Percentiles rank a stretch among this genome's conserved stretches.
phyloP scores from a whole-genome alignment of 495 filamentous ascomycete genomes.

The Penicilliopsis zonata region DNA sequence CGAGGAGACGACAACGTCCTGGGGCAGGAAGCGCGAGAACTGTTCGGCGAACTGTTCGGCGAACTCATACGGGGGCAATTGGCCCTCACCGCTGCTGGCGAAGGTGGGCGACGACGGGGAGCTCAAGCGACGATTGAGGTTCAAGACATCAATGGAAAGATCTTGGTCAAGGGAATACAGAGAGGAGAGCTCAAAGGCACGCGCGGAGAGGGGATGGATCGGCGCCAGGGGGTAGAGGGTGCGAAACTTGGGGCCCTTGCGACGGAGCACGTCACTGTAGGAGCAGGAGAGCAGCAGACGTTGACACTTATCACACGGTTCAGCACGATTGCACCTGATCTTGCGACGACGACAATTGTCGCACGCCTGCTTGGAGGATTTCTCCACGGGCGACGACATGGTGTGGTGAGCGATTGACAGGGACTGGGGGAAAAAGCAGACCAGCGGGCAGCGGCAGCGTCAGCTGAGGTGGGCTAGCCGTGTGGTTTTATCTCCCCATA shows the following conservation, averaged over 20 bases:
- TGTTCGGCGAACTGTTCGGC: constrained; percentile 17
- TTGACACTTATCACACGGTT: constrained; percentile 34
- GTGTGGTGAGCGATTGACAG: too few species aligned
- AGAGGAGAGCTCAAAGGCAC: too few species aligned
- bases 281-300: constrained; percentile 33
- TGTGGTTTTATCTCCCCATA: too few species aligned
- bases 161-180: constrained; percentile 11
- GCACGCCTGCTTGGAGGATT: constrained; percentile 28
- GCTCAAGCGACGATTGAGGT: constrained; percentile 8
- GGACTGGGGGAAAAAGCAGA: too few species aligned
- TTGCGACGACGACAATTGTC: constrained; percentile 35
- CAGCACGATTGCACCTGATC: constrained; percentile 31
- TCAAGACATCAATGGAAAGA: constrained; percentile 8
- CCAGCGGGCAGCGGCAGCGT: too few species aligned
- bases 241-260: constrained; percentile 34
- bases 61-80: constrained; percentile 13
- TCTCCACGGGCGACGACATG: constrained; percentile 12
- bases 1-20: constrained; percentile 27
- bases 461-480: too few species aligned
- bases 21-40: constrained; percentile 17
- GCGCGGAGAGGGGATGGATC: constrained; percentile 22
- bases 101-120: constrained; percentile 22
- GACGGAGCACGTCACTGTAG: constrained; percentile 30
- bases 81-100: constrained; percentile 11
- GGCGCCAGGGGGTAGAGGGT: constrained; percentile 33